Conservation (phyloP, 2,329 filamentous ascomycete species). For the Bretziella fagacearum region DNA sequence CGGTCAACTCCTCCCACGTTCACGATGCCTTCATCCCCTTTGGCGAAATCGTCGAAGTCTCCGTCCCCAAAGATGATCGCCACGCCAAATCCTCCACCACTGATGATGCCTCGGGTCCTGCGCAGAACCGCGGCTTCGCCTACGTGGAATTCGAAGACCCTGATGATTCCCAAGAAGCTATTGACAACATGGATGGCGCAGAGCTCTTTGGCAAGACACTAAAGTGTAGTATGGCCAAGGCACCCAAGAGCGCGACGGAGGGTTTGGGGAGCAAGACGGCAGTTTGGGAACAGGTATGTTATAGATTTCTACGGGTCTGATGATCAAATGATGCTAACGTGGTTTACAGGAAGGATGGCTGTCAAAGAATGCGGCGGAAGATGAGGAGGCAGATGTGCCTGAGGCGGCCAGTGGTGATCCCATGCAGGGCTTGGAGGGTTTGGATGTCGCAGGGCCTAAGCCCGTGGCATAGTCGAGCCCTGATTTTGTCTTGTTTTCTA, state of each 20-base stretch:
- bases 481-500: neutral
- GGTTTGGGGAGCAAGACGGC: constrained; percentile 85
- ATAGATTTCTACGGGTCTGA: neutral
- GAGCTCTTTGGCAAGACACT: constrained; percentile 86
- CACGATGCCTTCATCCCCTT: constrained; percentile 92
- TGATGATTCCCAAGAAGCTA: constrained; percentile 79
- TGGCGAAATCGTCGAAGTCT: constrained; percentile 84
- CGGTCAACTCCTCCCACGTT: constrained; percentile 57
- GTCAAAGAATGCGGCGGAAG: constrained; percentile 71
- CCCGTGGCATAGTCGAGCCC: constrained; percentile 35
- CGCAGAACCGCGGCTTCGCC: constrained; percentile 74
- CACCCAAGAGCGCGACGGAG: constrained; percentile 74
- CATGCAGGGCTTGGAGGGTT: constrained; percentile 86
- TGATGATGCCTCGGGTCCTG: constrained; percentile 37
- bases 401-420: constrained; percentile 56
- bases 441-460: constrained; percentile 88
- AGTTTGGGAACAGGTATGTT: constrained; percentile 83
- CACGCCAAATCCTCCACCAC: constrained; percentile 32
- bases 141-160: constrained; percentile 87
- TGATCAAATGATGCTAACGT: constrained; percentile 13
- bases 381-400: constrained; percentile 46
- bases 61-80: constrained; percentile 72
- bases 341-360: constrained; percentile 69
- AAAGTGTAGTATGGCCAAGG: constrained; percentile 82
- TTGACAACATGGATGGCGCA: constrained; percentile 98